Evolutionary conservation across 139 green algal species (phyloP).

Genomic region (Nannochloris sp.): DNA sequence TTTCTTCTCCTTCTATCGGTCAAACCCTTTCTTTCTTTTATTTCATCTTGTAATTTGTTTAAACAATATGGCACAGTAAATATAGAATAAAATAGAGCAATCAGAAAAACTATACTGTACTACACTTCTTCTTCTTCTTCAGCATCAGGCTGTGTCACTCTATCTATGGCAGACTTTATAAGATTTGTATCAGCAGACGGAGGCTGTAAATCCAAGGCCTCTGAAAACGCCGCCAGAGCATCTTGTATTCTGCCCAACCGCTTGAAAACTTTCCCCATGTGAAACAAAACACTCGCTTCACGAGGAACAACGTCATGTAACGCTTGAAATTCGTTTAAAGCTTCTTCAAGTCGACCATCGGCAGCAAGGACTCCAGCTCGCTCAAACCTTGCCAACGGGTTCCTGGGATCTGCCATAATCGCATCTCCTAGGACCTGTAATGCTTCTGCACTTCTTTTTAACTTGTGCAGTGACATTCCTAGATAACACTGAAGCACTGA

Average conservation of each 20-base stretch:
- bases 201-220: slow-evolving; percentile 80
- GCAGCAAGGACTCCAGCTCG: slow-evolving; percentile 67
- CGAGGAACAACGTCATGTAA: slow-evolving; percentile 73
- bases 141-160: slow-evolving; percentile 59
- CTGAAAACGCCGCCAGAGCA: slow-evolving; percentile 64
- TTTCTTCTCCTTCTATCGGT: too few species aligned
- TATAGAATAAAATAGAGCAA: too few species aligned
- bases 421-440: slow-evolving; percentile 63
- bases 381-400: slow-evolving; percentile 91
- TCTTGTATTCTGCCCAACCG: slow-evolving; percentile 52
- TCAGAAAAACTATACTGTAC: not conserved
- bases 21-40: too few species aligned
- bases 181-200: slow-evolving; percentile 59
- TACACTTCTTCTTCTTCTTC: slow-evolving; percentile 69
- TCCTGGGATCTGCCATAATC: slow-evolving; percentile 68
- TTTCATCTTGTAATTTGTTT: too few species aligned
- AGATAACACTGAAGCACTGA: slow-evolving; percentile 88
- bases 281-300: slow-evolving; percentile 83
- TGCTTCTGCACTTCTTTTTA: slow-evolving; percentile 57
- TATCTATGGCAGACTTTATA: slow-evolving; percentile 87
- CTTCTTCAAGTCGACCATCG: slow-evolving; percentile 47
- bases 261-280: slow-evolving; percentile 79
- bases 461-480: slow-evolving; percentile 74
- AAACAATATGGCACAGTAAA: too few species aligned
- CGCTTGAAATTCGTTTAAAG: slow-evolving; percentile 59